phyloP scores from a whole-genome alignment of 2,329 filamentous ascomycete genomes.

The Trichoderma sp. region DNA sequence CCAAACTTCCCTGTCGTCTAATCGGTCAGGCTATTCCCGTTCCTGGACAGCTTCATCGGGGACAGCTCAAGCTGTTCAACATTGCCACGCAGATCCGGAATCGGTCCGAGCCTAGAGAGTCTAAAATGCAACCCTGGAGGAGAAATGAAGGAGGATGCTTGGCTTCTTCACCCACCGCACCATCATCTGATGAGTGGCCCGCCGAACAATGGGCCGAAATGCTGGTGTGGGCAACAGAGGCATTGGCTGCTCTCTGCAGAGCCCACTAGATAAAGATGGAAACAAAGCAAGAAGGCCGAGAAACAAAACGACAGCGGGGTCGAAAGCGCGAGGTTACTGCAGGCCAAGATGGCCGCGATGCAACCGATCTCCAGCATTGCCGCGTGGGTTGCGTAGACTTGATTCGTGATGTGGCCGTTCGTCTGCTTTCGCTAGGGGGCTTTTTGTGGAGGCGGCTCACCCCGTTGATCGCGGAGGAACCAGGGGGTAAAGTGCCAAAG shows the following conservation, averaged over 20 bases:
- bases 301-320: background rate
- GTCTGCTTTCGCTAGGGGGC: background rate
- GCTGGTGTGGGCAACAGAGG: conserved; percentile 2
- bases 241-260: background rate
- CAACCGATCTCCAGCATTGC: background rate
- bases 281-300: conserved; percentile 19
- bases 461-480: background rate
- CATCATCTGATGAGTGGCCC: conserved; percentile 17
- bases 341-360: background rate
- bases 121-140: background rate
- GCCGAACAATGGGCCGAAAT: conserved; percentile 21
- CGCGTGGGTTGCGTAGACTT: conserved; percentile 1
- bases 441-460: background rate
- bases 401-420: background rate
- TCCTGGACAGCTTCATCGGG: conserved; percentile 11
- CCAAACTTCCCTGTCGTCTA: background rate
- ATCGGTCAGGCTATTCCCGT: background rate
- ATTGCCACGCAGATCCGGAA: conserved; percentile 15
- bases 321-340: background rate
- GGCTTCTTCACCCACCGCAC: background rate
- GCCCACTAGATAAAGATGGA: background rate
- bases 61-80: background rate
- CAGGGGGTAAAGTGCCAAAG: background rate
- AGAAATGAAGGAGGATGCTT: background rate
- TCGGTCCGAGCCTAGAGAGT: conserved; percentile 19